Base-by-base conservation (phyloP, 2,329 filamentous ascomycete genomes). In the Lecanosticta acicola region DNA sequence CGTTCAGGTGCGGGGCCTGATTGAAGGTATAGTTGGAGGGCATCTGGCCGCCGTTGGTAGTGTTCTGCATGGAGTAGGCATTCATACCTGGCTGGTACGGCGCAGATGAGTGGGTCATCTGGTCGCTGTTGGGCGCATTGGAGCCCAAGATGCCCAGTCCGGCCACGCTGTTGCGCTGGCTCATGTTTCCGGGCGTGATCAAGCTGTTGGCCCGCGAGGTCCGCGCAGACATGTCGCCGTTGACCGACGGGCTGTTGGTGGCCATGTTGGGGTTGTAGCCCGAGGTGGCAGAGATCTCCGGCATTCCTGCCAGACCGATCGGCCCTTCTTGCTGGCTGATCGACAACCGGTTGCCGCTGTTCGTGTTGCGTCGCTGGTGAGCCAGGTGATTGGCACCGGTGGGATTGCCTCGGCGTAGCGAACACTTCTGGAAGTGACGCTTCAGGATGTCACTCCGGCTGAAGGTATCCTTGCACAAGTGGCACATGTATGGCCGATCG, bases 351-450 rank as follows among this genome's bases (percentile, higher is more conserved):
- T 63, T 64, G 42, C 46, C 53, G 32, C 52, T 79, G 76, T 60
- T 80, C 77, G 72, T 60, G 68, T 64, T 66, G 33, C 62, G 61
- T 26, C 63, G 61, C 50, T 66, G 63, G 39, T 96, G 89, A 58
- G 90, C 94, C 68, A 98, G 71, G 72, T 98, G 93, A 64, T 87
- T 95, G 53, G 88, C 88, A 59, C 90, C 90, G 13, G 89, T 95
- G 44, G 93, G 91, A 71, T 97, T 97, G 48, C 93, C 93, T 65
- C 93, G 84, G 61, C 93, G 84, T 56, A 96, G 88, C 32, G 93
- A 96, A 73, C 93, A 98, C 75, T 98, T 98, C 70, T 96, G 90
- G 72, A 97, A 98, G 72, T 98, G 93, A 56, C 93, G 87, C 77
- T 98, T 98, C 62, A 98, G 74, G 56, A 98, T 97, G 66, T 98